phyloP scores from a whole-genome alignment of 2,329 filamentous ascomycete genomes.

The Cercospora beticola region DNA sequence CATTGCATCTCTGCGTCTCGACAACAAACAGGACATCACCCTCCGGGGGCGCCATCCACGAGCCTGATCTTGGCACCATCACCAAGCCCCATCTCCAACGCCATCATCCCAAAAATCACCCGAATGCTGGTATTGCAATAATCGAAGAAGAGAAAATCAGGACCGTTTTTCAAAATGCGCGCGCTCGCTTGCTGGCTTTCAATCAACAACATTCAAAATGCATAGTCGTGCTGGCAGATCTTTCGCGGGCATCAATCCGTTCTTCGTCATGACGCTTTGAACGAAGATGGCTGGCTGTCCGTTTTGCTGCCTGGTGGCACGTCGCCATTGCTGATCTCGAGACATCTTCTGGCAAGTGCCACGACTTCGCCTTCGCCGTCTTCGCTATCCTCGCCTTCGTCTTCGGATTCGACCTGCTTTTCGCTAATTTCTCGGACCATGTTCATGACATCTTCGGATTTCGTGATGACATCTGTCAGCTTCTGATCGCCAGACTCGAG shows the following conservation, averaged over 20 bases:
- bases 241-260: background rate
- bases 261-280: constrained; percentile 18
- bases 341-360: constrained; percentile 81
- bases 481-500: constrained; percentile 92
- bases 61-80: background rate
- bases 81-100: background rate
- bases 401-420: constrained; percentile 78
- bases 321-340: constrained; percentile 56
- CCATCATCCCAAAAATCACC: constrained; percentile 5
- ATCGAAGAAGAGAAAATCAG: constrained; percentile 6
- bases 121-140: constrained; percentile 20
- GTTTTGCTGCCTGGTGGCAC: constrained; percentile 18
- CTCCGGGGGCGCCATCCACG: constrained; percentile 8
- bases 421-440: constrained; percentile 92
- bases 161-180: background rate
- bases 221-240: background rate
- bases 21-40: constrained; percentile 1
- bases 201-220: constrained; percentile 19
- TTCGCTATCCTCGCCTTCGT: constrained; percentile 83
- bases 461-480: constrained; percentile 82
- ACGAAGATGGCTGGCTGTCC: constrained; percentile 26
- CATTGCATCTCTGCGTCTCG: background rate
- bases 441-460: constrained; percentile 85
- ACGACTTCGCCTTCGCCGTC: constrained; percentile 92
- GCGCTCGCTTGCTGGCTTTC: constrained; percentile 24